Evolutionary conservation across 306 rosid species (phyloP).

Genomic region (Casuarina cunninghamiana): DNA sequence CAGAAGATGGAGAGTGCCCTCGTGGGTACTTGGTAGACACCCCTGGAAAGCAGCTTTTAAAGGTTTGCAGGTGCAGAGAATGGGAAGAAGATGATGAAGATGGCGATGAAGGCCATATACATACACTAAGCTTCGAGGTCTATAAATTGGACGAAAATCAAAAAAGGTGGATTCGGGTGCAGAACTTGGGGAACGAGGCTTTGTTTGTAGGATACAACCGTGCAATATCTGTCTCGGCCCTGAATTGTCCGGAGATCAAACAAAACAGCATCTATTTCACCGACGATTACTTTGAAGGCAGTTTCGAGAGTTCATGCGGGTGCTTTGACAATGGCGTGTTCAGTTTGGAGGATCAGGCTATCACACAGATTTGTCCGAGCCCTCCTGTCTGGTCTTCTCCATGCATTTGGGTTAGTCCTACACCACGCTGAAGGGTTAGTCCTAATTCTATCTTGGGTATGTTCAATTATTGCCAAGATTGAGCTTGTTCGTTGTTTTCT

Average conservation of each 20-base stretch:
- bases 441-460: too few relatives aligned
- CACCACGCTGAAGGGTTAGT: not conserved
- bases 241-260: conserved; percentile 7
- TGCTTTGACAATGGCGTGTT: not conserved
- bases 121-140: not conserved
- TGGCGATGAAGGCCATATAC: not conserved
- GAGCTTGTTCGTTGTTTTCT: too few relatives aligned
- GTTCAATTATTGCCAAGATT: too few relatives aligned
- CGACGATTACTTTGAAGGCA: conserved; percentile 3
- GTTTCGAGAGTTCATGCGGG: conserved; percentile 2
- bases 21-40: not conserved
- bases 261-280: not conserved
- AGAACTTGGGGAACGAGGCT: not conserved
- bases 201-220: not conserved
- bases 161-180: conserved; percentile 1
- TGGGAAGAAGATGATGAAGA: conserved; percentile 8
- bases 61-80: not conserved
- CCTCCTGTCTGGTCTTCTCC: not conserved
- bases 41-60: not conserved
- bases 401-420: conserved; percentile 8
- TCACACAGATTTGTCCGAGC: not conserved
- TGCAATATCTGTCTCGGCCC: not conserved
- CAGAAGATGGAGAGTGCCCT: not conserved
- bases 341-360: not conserved
- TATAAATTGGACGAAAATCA: not conserved